phyloP scores from a whole-genome alignment of 805 yeast genomes.

The Clavispora santaluciae region DNA sequence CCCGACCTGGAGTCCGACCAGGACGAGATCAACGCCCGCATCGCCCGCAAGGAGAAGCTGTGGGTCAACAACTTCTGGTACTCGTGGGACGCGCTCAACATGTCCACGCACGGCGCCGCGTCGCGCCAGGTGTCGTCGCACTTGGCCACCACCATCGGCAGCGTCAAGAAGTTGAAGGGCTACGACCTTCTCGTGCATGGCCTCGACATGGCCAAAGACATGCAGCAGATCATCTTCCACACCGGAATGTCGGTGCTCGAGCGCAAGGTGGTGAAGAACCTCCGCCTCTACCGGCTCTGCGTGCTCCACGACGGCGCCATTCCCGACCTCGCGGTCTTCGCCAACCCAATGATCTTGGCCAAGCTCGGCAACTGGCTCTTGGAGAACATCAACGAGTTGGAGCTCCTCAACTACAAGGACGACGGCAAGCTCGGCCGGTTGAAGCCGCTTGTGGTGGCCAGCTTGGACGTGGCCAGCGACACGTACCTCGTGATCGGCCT shows the following conservation, averaged over 20 bases:
- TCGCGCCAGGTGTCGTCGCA: slow-evolving; percentile 13
- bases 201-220: slow-evolving; percentile 71
- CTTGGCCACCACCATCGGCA: slow-evolving; percentile 9
- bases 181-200: slow-evolving; percentile 63
- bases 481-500: slow-evolving; percentile 86
- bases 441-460: slow-evolving; percentile 81
- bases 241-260: slow-evolving; percentile 90
- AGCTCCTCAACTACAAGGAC: slow-evolving; percentile 29
- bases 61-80: slow-evolving; percentile 75
- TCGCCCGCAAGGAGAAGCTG: slow-evolving; percentile 45
- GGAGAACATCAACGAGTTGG: slow-evolving; percentile 83
- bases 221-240: slow-evolving; percentile 78
- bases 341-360: slow-evolving; percentile 79
- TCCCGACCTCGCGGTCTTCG: slow-evolving; percentile 71
- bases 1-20: slow-evolving; percentile 13
- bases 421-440: slow-evolving; percentile 27
- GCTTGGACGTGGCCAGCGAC: slow-evolving; percentile 65
- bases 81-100: slow-evolving; percentile 50
- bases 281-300: slow-evolving; percentile 77
- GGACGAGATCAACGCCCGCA: slow-evolving; percentile 22
- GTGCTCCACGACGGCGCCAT: slow-evolving; percentile 76
- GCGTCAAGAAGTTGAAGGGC: slow-evolving; percentile 32
- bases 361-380: slow-evolving; percentile 88
- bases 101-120: slow-evolving; percentile 19
- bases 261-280: slow-evolving; percentile 70